A percentile compares a stretch with the other conserved stretches of the same genome.
Evolutionary conservation across 805 yeast species (phyloP).

Genomic region (Schwanniomyces yamadae): DNA sequence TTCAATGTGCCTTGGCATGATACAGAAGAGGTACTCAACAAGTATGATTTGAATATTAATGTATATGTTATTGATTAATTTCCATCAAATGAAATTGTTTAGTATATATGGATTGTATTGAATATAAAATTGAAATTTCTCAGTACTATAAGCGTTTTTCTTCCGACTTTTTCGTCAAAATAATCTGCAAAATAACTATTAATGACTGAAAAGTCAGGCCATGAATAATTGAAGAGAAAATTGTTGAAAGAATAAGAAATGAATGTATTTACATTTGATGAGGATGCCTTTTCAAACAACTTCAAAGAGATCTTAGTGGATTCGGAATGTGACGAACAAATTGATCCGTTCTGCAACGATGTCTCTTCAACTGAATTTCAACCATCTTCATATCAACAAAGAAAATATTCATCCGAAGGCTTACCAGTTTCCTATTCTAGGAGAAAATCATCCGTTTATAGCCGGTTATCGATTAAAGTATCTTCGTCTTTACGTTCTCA

Average conservation of each 20-base stretch:
- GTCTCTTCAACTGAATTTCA: too few relatives aligned
- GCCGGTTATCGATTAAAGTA: conserved; percentile 13
- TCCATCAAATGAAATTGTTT: neutral
- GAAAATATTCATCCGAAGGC: too few relatives aligned
- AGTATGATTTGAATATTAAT: conserved; percentile 31
- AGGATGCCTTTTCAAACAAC: conserved; percentile 10
- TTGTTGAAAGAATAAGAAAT: neutral
- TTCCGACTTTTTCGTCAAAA: neutral
- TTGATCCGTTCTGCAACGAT: too few relatives aligned
- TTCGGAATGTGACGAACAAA: too few relatives aligned
- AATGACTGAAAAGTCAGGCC: neutral
- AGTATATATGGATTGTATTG: neutral
- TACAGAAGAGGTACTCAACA: conserved; percentile 54
- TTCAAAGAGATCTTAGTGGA: conserved; percentile 3
- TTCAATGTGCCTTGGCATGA: conserved; percentile 77
- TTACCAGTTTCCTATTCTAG: conserved; percentile 4
- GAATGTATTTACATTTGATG: conserved; percentile 15
- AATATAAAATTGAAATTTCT: too few relatives aligned
- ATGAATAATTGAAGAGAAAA: neutral
- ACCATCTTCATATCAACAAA: too few relatives aligned
- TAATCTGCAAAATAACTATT: neutral
- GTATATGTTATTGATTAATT: conserved; percentile 45
- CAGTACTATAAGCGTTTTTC: too few relatives aligned
- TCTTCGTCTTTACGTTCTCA: conserved; percentile 4
- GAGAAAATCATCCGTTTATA: conserved; percentile 15